Percentiles rank a stretch among this genome's conserved stretches.
Evolutionary conservation across 2,329 filamentous ascomycete genomes (phyloP).

Genomic region (Emergomyces pasteurianus): DNA sequence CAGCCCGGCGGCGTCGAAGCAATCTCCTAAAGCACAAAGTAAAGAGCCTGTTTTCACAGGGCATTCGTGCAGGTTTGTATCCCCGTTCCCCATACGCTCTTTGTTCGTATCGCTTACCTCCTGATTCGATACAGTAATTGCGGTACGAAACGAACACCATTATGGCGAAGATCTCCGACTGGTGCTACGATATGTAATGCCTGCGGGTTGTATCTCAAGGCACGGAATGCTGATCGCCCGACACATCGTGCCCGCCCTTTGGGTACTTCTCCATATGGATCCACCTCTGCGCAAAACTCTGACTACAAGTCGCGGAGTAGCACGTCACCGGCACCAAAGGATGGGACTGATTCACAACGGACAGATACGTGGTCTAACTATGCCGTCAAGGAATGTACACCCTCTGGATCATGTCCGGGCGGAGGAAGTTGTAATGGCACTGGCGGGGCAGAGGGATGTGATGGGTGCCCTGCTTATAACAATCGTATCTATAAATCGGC

Average conservation of each 20-base stretch:
- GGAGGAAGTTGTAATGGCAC: slow-evolving; percentile 94
- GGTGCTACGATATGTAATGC: slow-evolving; percentile 96
- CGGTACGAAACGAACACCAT: slow-evolving; percentile 78
- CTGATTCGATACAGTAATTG: slow-evolving; percentile 58
- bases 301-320: slow-evolving; percentile 10
- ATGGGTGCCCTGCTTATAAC: slow-evolving; percentile 93
- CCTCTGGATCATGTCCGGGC: slow-evolving; percentile 83
- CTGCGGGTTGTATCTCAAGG: slow-evolving; percentile 88
- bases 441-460: slow-evolving; percentile 86
- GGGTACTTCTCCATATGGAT: slow-evolving; percentile 15
- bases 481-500: slow-evolving; percentile 84
- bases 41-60: slow-evolving; percentile 30
- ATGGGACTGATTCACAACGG: slow-evolving; percentile 19
- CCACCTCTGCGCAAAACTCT: slow-evolving; percentile 13
- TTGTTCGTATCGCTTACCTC: not conserved
- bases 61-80: slow-evolving; percentile 30
- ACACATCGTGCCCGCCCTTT: slow-evolving; percentile 77
- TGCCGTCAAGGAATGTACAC: slow-evolving; percentile 15
- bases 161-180: slow-evolving; percentile 88
- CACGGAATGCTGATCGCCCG: slow-evolving; percentile 79
- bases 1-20: slow-evolving; percentile 9
- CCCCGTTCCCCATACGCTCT: too few species aligned
- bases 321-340: slow-evolving; percentile 24
- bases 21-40: slow-evolving; percentile 22
- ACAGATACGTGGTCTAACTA: slow-evolving; percentile 23